Evolutionary conservation across 768 basidiomycete genomes (phyloP), one percentile per base, ranked within the genome.

Genomic region (Jaapia argillacea): DNA sequence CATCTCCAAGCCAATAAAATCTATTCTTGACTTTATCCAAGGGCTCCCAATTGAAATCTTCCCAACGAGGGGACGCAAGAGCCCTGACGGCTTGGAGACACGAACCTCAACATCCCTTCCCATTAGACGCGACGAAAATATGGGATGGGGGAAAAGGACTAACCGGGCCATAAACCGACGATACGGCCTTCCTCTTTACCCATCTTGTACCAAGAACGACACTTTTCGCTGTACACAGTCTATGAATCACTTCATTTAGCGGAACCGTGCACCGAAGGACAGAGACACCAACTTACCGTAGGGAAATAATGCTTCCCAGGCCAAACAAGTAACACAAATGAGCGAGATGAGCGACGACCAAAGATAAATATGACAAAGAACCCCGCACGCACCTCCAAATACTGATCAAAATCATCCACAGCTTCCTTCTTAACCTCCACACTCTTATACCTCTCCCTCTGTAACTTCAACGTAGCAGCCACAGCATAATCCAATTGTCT

Each of bases 151-250:
- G 28, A 40, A 6, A 42, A 47, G 5, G 16, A 38, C 61, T 26
- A 52, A 75, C 75, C 75, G 14, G 79, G 79, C 75, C 75, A 82
- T 5, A 82, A 61, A 1, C 66, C 76, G 20, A 70, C 68, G 5
- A 80, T 61, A 2, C 73, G 68, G 1, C 79, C 78, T 56, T 76
- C 73, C 48, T 71, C 71, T 48, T 71, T 72, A 4, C 77, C 77
- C 33, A 60, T 63, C 53, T 80, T 80, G 53, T 80, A 81, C 79
- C 81, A 83, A 24, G 75, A 75, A 12, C 69, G 61, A 49, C 78
- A 81, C 48, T 72, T 72, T 39, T 70, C 66, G 27, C 70, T 66
- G 54, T 72, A 81, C 2, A 80, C 75, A 3, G 75, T 79, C 74
- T 78, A 31, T n/a, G n/a, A n/a, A n/a, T n/a, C n/a, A n/a, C n/a